Percentiles rank a stretch among this genome's conserved stretches.
Conservation (phyloP, 1,284 basidiomycete genomes). For the Entoloma clypeatum region DNA sequence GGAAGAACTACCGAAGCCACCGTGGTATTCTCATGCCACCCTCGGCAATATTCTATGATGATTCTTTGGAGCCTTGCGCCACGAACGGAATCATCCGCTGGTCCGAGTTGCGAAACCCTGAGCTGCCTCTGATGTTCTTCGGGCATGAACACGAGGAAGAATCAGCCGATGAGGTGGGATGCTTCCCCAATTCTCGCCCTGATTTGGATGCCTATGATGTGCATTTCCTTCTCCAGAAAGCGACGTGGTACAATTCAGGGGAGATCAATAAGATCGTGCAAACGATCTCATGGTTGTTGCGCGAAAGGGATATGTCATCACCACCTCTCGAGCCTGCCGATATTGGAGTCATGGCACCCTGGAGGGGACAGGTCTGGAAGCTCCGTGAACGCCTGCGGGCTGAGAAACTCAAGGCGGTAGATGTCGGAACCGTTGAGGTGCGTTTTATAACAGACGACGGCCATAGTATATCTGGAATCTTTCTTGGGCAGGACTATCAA, state of each 20-base stretch:
- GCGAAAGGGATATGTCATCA: constrained; percentile 29
- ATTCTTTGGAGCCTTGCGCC: constrained; percentile 40
- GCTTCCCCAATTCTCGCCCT: neutral
- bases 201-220: neutral
- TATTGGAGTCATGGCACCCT: constrained; percentile 46
- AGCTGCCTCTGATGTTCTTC: constrained; percentile 40
- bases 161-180: constrained; percentile 37
- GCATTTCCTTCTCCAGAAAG: constrained; percentile 26
- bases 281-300: constrained; percentile 34
- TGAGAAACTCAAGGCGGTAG: constrained; percentile 36
- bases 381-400: constrained; percentile 39
- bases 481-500: constrained; percentile 38
- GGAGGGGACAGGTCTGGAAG: constrained; percentile 47
- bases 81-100: constrained; percentile 37
- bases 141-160: constrained; percentile 36
- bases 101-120: constrained; percentile 34
- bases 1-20: constrained; percentile 42
- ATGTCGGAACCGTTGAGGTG: constrained; percentile 46
- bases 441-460: constrained; percentile 7
- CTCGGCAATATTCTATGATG: constrained; percentile 44
- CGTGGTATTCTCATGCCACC: constrained; percentile 50
- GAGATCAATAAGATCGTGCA: constrained; percentile 38
- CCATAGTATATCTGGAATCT: neutral
- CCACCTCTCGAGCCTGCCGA: constrained; percentile 36
- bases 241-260: constrained; percentile 44